Conservation (phyloP, 2,329 filamentous ascomycete species). For the Cladosporium sp. region DNA sequence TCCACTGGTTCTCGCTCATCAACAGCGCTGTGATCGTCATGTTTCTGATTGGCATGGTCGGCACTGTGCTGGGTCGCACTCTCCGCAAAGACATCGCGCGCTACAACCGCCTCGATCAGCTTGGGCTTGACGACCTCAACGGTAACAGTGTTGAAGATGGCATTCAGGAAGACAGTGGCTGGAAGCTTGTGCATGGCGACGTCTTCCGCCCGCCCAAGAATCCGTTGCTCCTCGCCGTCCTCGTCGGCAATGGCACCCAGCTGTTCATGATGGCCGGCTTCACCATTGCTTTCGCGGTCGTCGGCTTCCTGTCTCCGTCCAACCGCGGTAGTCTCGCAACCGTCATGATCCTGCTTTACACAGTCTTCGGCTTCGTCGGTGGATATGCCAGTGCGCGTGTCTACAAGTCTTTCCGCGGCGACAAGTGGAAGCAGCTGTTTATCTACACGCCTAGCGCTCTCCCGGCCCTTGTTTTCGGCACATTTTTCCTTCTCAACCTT, state of each 20-base stretch:
- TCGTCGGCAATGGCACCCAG: constrained; percentile 90
- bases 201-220: constrained; percentile 85
- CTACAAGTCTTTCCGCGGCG: constrained; percentile 93
- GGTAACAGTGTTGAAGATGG: constrained; percentile 77
- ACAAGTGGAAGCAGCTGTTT: constrained; percentile 93
- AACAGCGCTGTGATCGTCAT: constrained; percentile 93
- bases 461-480: constrained; percentile 75
- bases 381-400: constrained; percentile 82
- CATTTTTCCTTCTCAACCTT: constrained; percentile 90
- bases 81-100: constrained; percentile 91
- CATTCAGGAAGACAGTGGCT: constrained; percentile 94
- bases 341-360: constrained; percentile 89
- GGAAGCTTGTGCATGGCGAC: constrained; percentile 97
- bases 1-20: constrained; percentile 98
- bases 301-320: constrained; percentile 91
- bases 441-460: constrained; percentile 78
- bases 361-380: constrained; percentile 83
- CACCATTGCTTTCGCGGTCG: constrained; percentile 85
- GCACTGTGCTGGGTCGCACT: constrained; percentile 82
- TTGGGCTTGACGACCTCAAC: constrained; percentile 82
- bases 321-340: constrained; percentile 92
- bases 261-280: constrained; percentile 96
- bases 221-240: constrained; percentile 75
- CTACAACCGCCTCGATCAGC: constrained; percentile 90
- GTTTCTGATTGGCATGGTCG: constrained; percentile 83